Base-by-base conservation (phyloP, 176 grass and related monocot genomes). In the Coix lacrymajobi region DNA sequence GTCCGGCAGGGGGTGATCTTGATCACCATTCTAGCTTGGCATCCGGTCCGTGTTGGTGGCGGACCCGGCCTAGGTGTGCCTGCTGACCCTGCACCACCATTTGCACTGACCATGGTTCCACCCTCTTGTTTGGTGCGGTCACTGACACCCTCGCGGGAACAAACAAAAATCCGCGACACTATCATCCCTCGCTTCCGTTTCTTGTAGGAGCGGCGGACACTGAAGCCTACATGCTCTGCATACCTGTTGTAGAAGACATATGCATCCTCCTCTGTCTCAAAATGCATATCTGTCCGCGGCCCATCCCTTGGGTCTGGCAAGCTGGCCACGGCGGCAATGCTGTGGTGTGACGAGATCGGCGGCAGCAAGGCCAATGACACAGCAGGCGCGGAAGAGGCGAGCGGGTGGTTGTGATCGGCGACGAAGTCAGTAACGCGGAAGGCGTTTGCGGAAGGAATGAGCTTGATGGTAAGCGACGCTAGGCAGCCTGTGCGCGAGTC, bases 181-280 rank as follows among this genome's bases (percentile, higher is more conserved):
- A 94, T 87, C 46, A 84, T 45, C 58, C 92, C 92, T 7, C 87
- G 89, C 73, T 91, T 90, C 62, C 90, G 89, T 76, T 94, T 94
- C 83, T 94, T 94, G 86, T 94, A 94, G 4, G 89, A 94, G 76
- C 90, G 89, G 41, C 92, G 85, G 15, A 94, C 92, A 13, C 92
- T 94, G 76, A 94, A 94, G 32, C 92, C 92, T 15, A 94, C 83
- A 14, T 94, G 92, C 76, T 94, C 89, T 3, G 92, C 92, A 28
- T 91, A 94, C 14, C 87, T 82, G 80, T 94, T 94, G 80, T 94
- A 94, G 80, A 94, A 94, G 24, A 77, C 92, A 38, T 94, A 94
- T 0, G 89, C 92, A 4, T 94, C 92, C 24, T 94, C 92, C 62
- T 94, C 92, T 2, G 86, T 87, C 64, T 94, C 92, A 28, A 94